Percentiles rank a stretch among this genome's conserved stretches.
Evolutionary conservation across 352 stramenopile species (phyloP).

Genomic region (Globisporangium cederbergense): DNA sequence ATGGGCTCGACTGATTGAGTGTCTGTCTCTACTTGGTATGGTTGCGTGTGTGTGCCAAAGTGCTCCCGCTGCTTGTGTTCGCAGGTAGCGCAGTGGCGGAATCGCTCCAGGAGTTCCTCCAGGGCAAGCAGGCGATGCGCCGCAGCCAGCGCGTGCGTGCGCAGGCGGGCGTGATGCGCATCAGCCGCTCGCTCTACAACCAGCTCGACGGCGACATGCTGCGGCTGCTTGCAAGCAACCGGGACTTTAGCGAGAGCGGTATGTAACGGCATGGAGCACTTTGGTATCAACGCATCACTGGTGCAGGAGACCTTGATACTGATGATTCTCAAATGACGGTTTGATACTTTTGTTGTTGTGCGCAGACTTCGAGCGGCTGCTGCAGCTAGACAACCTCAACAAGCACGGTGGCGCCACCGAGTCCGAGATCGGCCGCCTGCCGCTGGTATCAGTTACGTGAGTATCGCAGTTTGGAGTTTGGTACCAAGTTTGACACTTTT

Average conservation of each 20-base stretch:
- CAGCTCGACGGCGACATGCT: conserved; percentile 61
- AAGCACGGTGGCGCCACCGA: conserved; percentile 53
- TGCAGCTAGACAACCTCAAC: conserved; percentile 63
- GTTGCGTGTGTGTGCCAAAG: conserved; percentile 15
- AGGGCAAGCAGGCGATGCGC: not conserved
- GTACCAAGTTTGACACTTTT: not conserved
- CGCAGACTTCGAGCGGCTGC: conserved; percentile 65
- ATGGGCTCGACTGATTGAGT: not conserved
- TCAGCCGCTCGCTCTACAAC: conserved; percentile 65
- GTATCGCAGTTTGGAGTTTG: conserved; percentile 14
- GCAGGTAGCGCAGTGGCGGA: conserved; percentile 47
- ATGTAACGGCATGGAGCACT: not conserved
- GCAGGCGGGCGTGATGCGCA: conserved; percentile 37
- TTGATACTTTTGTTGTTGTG: conserved; percentile 11
- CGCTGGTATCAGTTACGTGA: conserved; percentile 59
- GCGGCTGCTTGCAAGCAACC: conserved; percentile 58
- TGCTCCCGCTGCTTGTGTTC: conserved; percentile 53
- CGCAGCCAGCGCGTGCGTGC: conserved; percentile 1
- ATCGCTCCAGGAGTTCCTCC: conserved; percentile 13
- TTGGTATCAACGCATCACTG: not conserved
- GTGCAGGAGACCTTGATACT: too few relatives aligned
- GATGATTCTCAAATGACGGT: too few relatives aligned
- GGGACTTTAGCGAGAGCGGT: conserved; percentile 59
- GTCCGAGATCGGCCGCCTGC: conserved; percentile 57
- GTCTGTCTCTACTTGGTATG: not conserved